These are phyloP conservation scores for Vicia villosa DNA, from an alignment of 306 rosid species.

Conservation along the genomic window DNA sequence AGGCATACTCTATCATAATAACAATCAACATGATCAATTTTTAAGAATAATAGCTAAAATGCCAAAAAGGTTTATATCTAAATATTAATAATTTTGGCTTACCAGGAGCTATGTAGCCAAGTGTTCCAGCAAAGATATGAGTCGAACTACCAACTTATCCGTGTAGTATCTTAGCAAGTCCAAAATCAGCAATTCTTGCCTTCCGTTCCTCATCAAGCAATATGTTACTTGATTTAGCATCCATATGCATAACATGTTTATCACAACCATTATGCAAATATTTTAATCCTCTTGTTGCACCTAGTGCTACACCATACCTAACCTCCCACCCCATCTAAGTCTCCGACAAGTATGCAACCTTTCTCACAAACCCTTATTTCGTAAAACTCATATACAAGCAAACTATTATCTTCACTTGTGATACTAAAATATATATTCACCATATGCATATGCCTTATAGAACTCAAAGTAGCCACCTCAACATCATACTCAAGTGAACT, in stretches of 20 bases:
- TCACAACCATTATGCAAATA: slow-evolving; percentile 82
- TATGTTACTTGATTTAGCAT: slow-evolving; percentile 87
- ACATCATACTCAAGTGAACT: slow-evolving; percentile 66
- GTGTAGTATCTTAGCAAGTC: slow-evolving; percentile 78
- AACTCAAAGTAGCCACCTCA: slow-evolving; percentile 86
- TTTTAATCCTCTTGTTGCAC: slow-evolving; percentile 88
- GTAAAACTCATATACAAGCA: slow-evolving; percentile 86
- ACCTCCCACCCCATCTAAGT: slow-evolving; percentile 73
- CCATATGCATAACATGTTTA: slow-evolving; percentile 77
- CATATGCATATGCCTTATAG: slow-evolving; percentile 84
- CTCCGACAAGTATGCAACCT: slow-evolving; percentile 61
- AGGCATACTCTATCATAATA: slow-evolving; percentile 67
- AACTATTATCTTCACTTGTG: slow-evolving; percentile 80
- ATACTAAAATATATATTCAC: slow-evolving; percentile 91
- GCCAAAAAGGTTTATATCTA: neutral
- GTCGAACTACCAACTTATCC: slow-evolving; percentile 66
- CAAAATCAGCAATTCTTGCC: slow-evolving; percentile 92
- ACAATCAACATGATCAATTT: slow-evolving; percentile 33
- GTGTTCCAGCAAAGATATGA: slow-evolving; percentile 76
- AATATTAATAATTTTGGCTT: slow-evolving; percentile 11
- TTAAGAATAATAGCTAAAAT: neutral
- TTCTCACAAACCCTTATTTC: slow-evolving; percentile 89
- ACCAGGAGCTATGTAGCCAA: slow-evolving; percentile 94
- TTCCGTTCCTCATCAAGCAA: slow-evolving; percentile 76
- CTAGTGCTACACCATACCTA: slow-evolving; percentile 75